Evolutionary conservation across 2,329 filamentous ascomycete species (phyloP), one percentile per base, ranked within the genome.

Genomic region (Rutstroemia sp.): DNA sequence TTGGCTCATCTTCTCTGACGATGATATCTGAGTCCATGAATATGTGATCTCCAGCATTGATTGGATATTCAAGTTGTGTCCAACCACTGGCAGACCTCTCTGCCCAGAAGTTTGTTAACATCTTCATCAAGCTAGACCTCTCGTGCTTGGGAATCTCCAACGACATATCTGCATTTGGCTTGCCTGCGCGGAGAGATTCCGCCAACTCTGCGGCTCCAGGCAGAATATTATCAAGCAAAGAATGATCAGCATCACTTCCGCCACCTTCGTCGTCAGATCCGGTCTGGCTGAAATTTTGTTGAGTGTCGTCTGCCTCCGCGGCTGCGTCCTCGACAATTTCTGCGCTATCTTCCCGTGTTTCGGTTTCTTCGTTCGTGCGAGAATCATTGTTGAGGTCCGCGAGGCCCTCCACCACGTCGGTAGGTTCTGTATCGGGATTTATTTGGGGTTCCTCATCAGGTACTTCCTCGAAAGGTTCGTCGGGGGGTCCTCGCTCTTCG

Each of bases 1-100:
- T 96, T 2, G 94, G 94, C 72, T 99, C 94, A 69, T 99, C 94
- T 71, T 99, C 94, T 41, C 94, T 85, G 39, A 99, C 91, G 63
- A 99, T 95, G 61, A 99, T 92, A 70, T 99, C 90, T 8, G 91
- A 95, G 72, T 99, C 92, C 54, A 91, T 88, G 73, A 97, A 97
- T 48, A 99, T 92, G 70, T 99, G 94, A 69, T 99, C 94, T 16
- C 86, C 89, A 47, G 87, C 78, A 62, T 83, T 88, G 60, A 97
- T 81, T 3, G 95, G 95, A 66, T 99, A 99, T 54, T 99, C 94
- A 19, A 99, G 79, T 21, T 87, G 83, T 5, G 87, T 81, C 94
- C 94, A 99, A 39, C 92, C 92, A 70, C 91, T 96, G 23, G 95
- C 90, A 48, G 94, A 97, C 53, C 94, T 84, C 72, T 99, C 95